Conservation (phyloP, 352 stramenopile species). For the Saprolegnia parasitica region DNA sequence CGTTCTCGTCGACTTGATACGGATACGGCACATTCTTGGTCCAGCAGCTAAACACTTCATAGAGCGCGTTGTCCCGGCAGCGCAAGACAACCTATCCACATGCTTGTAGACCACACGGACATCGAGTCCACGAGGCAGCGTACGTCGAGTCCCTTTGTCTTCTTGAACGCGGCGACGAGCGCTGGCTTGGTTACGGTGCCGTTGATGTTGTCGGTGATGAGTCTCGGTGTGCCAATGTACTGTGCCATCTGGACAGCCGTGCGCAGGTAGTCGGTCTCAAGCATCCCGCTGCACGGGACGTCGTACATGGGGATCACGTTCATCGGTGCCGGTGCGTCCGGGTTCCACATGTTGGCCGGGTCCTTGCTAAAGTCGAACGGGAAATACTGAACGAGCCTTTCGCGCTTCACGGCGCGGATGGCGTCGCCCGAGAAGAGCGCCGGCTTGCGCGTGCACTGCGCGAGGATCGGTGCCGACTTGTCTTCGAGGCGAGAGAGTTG, state of each 20-base stretch:
- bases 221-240: slow-evolving; percentile 13
- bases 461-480: background rate
- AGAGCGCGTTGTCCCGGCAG: slow-evolving; percentile 15
- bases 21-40: slow-evolving; percentile 5
- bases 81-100: slow-evolving; percentile 2
- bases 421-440: slow-evolving; percentile 6
- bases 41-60: slow-evolving; percentile 26
- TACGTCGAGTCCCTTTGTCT: slow-evolving; percentile 14
- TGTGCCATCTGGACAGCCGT: slow-evolving; percentile 14
- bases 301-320: slow-evolving; percentile 17
- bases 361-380: slow-evolving; percentile 25
- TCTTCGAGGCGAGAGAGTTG: slow-evolving; percentile 5
- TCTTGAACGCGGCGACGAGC: slow-evolving; percentile 5
- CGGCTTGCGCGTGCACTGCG: slow-evolving; percentile 8
- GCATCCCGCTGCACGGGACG: slow-evolving; percentile 6
- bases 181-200: slow-evolving; percentile 3
- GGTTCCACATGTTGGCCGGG: slow-evolving; percentile 14
- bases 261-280: slow-evolving; percentile 5
- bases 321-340: background rate
- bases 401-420: background rate
- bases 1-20: slow-evolving; percentile 5
- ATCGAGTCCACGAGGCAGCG: background rate
- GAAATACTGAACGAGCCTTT: slow-evolving; percentile 8
- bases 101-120: background rate
- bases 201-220: slow-evolving; percentile 25